A percentile compares a stretch with the other conserved stretches of the same genome.
phyloP scores from a whole-genome alignment of 202 grass and related monocot species.

The Cymbopogon flexuosus region DNA sequence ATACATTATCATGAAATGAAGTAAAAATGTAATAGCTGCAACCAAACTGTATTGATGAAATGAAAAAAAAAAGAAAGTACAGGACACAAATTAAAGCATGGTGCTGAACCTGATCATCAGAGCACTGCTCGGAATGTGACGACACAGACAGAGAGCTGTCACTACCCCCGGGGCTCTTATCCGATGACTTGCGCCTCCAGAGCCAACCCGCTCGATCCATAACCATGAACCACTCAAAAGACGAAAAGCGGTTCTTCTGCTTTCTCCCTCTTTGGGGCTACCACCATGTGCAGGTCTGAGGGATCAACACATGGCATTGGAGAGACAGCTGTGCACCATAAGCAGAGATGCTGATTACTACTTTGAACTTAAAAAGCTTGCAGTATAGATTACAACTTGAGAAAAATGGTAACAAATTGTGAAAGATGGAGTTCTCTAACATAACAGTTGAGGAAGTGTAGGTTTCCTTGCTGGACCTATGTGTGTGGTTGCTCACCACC shows the following conservation, averaged over 20 bases:
- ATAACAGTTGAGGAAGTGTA: too few species aligned
- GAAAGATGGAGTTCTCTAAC: constrained; percentile 17
- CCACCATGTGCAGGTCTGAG: constrained; percentile 25
- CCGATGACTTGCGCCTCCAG: constrained; percentile 63
- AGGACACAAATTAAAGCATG: constrained; percentile 16
- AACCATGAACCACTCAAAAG: constrained; percentile 37
- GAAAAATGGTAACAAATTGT: background rate
- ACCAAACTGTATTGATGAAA: constrained; percentile 5
- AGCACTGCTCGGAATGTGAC: constrained; percentile 43
- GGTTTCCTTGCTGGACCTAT: too few species aligned
- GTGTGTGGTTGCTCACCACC: too few species aligned
- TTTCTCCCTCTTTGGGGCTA: constrained; percentile 16
- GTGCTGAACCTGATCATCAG: constrained; percentile 52
- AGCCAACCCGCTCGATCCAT: constrained; percentile 67
- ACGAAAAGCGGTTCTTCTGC: constrained; percentile 8
- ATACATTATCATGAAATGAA: background rate
- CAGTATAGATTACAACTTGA: background rate
- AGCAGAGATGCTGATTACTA: background rate
- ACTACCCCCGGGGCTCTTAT: constrained; percentile 48
- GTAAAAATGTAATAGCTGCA: background rate
- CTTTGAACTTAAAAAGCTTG: constrained; percentile 11
- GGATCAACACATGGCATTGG: constrained; percentile 12
- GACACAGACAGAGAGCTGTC: constrained; percentile 41
- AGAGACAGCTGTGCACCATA: background rate
- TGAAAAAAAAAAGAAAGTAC: background rate